Evolutionary conservation across 2,329 filamentous ascomycete genomes (phyloP).

Genomic region (Ophiostoma ips): DNA sequence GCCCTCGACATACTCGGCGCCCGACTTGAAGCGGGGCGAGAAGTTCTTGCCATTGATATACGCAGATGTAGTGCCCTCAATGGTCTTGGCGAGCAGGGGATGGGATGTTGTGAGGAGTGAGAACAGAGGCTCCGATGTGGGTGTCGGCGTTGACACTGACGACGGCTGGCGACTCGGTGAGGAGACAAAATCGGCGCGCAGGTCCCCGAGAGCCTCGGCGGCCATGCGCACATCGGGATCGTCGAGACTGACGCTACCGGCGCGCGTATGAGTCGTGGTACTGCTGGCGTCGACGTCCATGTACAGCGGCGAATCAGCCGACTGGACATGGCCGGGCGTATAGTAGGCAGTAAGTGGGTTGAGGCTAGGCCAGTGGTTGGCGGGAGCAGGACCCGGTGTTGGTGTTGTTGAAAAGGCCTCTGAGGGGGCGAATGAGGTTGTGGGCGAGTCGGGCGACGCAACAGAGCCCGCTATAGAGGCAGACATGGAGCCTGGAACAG

Average conservation of each 20-base stretch:
- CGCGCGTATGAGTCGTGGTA: conserved; percentile 16
- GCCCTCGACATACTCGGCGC: conserved; percentile 81
- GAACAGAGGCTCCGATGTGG: conserved; percentile 57
- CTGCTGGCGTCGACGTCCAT: conserved; percentile 32
- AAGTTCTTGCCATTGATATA: conserved; percentile 85
- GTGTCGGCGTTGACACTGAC: conserved; percentile 21
- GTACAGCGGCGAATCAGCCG: conserved; percentile 30
- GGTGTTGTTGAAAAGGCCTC: background rate
- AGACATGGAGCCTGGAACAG: background rate
- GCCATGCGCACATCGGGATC: conserved; percentile 56
- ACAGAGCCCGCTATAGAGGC: background rate
- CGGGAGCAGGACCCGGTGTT: conserved; percentile 14
- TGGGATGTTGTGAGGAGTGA: conserved; percentile 80
- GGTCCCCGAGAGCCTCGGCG: conserved; percentile 61
- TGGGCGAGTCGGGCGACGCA: background rate
- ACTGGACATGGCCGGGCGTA: conserved; percentile 28
- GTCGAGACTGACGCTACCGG: conserved; percentile 43
- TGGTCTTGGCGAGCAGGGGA: conserved; percentile 71
- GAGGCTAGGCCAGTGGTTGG: conserved; percentile 32
- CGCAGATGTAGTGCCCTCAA: conserved; percentile 69
- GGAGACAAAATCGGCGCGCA: conserved; percentile 50
- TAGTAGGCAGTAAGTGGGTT: conserved; percentile 37
- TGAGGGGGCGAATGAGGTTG: background rate
- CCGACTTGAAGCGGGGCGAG: conserved; percentile 71
- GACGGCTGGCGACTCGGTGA: conserved; percentile 39